A percentile compares a stretch with the other conserved stretches of the same genome.
Evolutionary conservation across 78 protist genomes (phyloP).

Genomic region (Goniomonas avonlea): DNA sequence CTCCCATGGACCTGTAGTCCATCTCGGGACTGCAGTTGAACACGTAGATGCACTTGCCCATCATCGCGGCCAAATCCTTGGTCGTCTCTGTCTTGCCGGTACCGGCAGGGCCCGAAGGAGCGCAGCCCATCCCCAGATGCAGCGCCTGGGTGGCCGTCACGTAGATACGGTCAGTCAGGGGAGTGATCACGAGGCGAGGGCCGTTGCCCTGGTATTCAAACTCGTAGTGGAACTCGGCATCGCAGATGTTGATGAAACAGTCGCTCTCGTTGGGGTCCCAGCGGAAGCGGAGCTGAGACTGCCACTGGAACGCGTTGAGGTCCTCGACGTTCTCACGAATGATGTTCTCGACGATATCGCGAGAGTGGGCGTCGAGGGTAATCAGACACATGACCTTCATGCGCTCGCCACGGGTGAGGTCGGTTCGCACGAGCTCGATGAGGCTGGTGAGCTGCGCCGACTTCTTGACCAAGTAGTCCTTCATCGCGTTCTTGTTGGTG

Average conservation of each 20-base stretch:
- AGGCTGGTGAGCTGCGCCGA: not conserved
- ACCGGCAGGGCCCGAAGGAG: slow-evolving; percentile 72
- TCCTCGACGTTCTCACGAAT: slow-evolving; percentile 1
- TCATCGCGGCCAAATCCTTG: slow-evolving; percentile 36
- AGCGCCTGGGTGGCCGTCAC: slow-evolving; percentile 42
- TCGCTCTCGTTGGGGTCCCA: slow-evolving; percentile 3
- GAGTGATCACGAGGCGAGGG: slow-evolving; percentile 46
- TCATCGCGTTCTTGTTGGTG: not conserved
- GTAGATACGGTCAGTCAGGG: slow-evolving; percentile 45
- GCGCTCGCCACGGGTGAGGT: slow-evolving; percentile 36
- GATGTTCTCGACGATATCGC: slow-evolving; percentile 32
- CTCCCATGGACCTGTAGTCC: slow-evolving; percentile 39
- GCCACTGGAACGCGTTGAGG: slow-evolving; percentile 33
- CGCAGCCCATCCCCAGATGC: slow-evolving; percentile 47
- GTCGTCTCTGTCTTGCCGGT: slow-evolving; percentile 74
- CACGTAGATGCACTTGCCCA: slow-evolving; percentile 29
- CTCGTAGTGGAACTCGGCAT: slow-evolving; percentile 21
- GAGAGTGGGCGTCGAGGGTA: slow-evolving; percentile 45
- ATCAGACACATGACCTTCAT: slow-evolving; percentile 48
- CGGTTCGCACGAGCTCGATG: slow-evolving; percentile 39
- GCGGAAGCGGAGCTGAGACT: slow-evolving; percentile 33
- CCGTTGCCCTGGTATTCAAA: slow-evolving; percentile 50
- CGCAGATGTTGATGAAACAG: slow-evolving; percentile 21
- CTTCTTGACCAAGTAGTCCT: not conserved
- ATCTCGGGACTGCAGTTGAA: slow-evolving; percentile 32